Evolutionary conservation across 176 grass and related monocot species (phyloP), one percentile per base, ranked within the genome.

Genomic region (Ananas comosus): DNA sequence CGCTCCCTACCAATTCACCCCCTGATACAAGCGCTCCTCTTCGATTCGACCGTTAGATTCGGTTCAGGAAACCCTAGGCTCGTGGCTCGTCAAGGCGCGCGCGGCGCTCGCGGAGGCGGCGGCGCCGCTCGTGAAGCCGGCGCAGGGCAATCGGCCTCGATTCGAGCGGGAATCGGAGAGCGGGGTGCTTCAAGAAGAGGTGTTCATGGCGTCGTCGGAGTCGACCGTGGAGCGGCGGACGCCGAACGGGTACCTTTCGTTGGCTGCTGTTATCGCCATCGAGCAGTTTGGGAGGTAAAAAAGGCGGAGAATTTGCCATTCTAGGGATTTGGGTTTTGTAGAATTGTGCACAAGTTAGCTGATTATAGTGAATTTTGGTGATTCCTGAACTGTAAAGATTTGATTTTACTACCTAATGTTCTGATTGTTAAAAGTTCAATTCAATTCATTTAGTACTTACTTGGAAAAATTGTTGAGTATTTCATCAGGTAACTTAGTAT

Each of bases 281-380:
- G 94, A 97, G 77, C 94, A 92, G 80, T 97, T 97, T 12, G 84
- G 77, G 33, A 97, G 86, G 94, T 97, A 66, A 63, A 66, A 63
- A 57, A 42, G 47, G 70, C 56, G 61, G 51, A 66, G n/a, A 33
- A 17, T 51, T 57, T 66, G 18, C 50, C n/a, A 13, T 68, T 47
- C 23, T 75, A 25, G 10, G 18, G 5, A n/a, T 56, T 50, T 63
- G 2, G 51, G 16, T 76, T 28, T 58, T 57, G 70, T 47, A 1
- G 53, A 70, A 67, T 49, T 53, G 65, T 53, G 13, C 49, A 69
- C 63, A 61, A 48, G 65, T 9, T 9, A 17, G 65, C 16, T n/a
- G 14, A 67, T 50, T 51, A 28, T 58, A 12, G 13, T 51, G 56
- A 66, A 27, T 64, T 68, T 50, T 42, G 4, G 33, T 42, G 33